These are phyloP conservation scores for Fusarium scirpi DNA, from an alignment of 2,329 filamentous ascomycete species.

Conservation along the genomic window DNA sequence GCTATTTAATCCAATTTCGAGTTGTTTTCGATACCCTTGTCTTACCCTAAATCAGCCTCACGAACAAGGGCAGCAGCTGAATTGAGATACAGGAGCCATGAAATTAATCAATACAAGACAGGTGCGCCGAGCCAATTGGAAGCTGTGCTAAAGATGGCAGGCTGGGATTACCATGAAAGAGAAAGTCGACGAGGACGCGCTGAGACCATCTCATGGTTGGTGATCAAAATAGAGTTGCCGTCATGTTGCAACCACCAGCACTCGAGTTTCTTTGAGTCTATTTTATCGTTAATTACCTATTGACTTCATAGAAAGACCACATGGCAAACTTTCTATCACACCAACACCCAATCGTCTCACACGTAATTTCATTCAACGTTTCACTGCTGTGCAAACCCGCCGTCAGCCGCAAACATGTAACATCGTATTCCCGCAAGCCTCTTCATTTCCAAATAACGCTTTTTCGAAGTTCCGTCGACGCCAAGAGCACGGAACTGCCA, in stretches of 20 bases:
- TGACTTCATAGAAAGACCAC: no score
- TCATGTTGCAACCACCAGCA: slow-evolving; percentile 1
- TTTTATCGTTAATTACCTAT: not conserved
- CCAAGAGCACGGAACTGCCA: slow-evolving; percentile 10
- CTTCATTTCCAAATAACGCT: not conserved
- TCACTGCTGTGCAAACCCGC: not conserved
- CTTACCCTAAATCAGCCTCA: slow-evolving; percentile 11
- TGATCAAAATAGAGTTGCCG: slow-evolving; percentile 11
- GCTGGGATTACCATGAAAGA: slow-evolving; percentile 3
- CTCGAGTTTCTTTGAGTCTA: not conserved
- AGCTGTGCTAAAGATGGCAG: not conserved
- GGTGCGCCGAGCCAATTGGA: not conserved
- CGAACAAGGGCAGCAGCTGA: not conserved
- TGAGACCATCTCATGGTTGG: not conserved
- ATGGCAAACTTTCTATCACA: not conserved
- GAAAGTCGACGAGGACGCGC: not conserved
- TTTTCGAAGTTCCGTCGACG: not conserved
- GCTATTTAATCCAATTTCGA: not conserved
- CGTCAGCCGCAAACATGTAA: not conserved
- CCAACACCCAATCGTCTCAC: slow-evolving; percentile 7
- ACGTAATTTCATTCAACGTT: not conserved
- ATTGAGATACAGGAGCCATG: not conserved
- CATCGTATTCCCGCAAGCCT: slow-evolving; percentile 15
- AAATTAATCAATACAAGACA: slow-evolving; percentile 1
- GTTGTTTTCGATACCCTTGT: not conserved